phyloP scores from a whole-genome alignment of 257 asterid species.

The Ligustrum vulgare region DNA sequence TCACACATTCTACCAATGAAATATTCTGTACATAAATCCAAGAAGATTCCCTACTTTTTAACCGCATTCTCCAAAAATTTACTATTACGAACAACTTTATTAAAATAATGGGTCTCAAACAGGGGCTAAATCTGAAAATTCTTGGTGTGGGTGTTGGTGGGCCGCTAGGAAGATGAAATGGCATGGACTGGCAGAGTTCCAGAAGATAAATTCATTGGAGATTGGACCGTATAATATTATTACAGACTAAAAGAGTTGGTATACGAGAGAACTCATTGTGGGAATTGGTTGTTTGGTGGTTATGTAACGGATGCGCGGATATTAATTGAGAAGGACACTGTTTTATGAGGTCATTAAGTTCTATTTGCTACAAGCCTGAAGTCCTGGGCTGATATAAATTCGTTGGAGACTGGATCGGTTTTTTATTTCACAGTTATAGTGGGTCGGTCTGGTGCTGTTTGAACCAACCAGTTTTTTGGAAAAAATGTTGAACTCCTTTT shows the following conservation, averaged over 20 bases:
- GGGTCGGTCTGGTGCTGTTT: background rate
- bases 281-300: conserved; percentile 1
- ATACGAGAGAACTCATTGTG: background rate
- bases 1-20: no score
- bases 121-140: background rate
- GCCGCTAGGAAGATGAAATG: background rate
- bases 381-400: background rate
- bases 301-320: background rate
- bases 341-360: background rate
- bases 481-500: background rate
- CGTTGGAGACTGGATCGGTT: background rate
- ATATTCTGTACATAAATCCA: no score
- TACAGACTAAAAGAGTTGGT: background rate
- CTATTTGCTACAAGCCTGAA: background rate
- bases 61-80: no score
- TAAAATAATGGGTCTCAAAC: no score
- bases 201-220: background rate
- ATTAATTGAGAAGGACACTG: background rate
- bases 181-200: background rate
- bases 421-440: background rate
- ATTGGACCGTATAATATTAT: background rate
- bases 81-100: no score
- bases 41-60: no score
- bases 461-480: no score
- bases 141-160: background rate